Percentiles rank a stretch among this genome's conserved stretches.
These are phyloP conservation scores for Geosmithia flava DNA, from an alignment of 2,329 filamentous ascomycete genomes.

Conservation along the genomic window DNA sequence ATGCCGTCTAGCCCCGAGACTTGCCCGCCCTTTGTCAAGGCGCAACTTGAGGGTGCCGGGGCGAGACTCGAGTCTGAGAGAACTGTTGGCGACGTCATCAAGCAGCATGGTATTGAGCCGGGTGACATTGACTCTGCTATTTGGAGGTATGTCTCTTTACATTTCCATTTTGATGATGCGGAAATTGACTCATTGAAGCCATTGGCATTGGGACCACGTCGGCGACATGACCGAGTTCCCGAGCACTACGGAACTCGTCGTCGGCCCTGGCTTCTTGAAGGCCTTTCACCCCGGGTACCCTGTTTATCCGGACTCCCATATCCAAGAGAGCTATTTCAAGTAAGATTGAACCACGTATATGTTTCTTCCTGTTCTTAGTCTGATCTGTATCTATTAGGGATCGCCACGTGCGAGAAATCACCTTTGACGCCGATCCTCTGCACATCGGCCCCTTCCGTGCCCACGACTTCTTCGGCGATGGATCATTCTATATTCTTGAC, in stretches of 20 bases:
- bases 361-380: neutral
- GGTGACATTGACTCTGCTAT: constrained; percentile 4
- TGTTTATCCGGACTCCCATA: constrained; percentile 9
- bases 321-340: neutral
- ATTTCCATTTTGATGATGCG: too few relatives aligned
- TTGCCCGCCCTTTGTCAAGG: neutral
- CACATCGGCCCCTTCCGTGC: constrained; percentile 23
- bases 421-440: constrained; percentile 10
- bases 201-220: constrained; percentile 39
- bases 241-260: constrained; percentile 28
- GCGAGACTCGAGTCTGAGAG: neutral
- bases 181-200: constrained; percentile 18
- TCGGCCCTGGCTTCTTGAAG: constrained; percentile 37
- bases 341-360: neutral
- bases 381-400: constrained; percentile 13
- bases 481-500: constrained; percentile 27
- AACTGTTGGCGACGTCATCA: neutral
- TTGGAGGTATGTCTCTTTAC: constrained; percentile 4
- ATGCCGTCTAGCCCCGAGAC: neutral
- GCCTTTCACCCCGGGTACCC: constrained; percentile 34
- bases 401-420: constrained; percentile 16
- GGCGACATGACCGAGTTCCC: constrained; percentile 37
- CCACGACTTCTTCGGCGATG: constrained; percentile 28
- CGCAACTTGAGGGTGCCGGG: neutral
- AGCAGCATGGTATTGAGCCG: neutral